Evolutionary conservation across 805 yeast genomes (phyloP), one percentile per base, ranked within the genome.

Genomic region (Starmerella cellae): DNA sequence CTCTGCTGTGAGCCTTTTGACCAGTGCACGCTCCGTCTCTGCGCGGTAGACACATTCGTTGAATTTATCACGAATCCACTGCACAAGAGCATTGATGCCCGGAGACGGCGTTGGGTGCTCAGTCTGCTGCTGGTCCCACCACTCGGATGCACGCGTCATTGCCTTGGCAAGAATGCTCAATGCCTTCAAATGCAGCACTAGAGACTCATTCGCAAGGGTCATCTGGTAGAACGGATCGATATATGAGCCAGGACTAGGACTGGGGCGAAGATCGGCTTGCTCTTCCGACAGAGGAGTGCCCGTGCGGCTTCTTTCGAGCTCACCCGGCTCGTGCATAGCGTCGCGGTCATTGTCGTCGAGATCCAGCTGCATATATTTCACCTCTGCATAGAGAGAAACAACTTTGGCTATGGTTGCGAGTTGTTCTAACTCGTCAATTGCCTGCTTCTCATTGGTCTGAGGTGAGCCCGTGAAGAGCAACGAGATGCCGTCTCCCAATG

Each of bases 391-490:
- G 26, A 84, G 67, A 49, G 78, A 76, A 18, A 91, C 77, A 0
- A 94, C 94, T 56, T 85, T 91, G 0, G 95, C 84, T 63, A 84
- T 85, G 1, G 95, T 84, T 2, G 94, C 84, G 35, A 84, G 63
- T 1, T 75, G 67, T 58, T 85, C 95, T 45, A 87, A 65, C 42
- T 69, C 57, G 36, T 50, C 52, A 22, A 57, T 41, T 21, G 60
- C 49, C 40, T 44, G 48, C 27, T 53, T 49, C 48, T 58, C 62
- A 16, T 42, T 53, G 8, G 42, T 34, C 42, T 33, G 44, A 38
- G 41, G 47, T 13, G 41, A 31, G 14, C 36, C 13, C 28, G 37
- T 17, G 21, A 53, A 45, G 26, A 51, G 35, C 5, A 48, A 41
- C 20, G 41, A 40, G 19, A 22, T 17, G n/a, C 23, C 17, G 26